Percentiles rank a stretch among this genome's conserved stretches.
phyloP scores from a whole-genome alignment of 345 rosid species.

The Dipteronia dyeriana region DNA sequence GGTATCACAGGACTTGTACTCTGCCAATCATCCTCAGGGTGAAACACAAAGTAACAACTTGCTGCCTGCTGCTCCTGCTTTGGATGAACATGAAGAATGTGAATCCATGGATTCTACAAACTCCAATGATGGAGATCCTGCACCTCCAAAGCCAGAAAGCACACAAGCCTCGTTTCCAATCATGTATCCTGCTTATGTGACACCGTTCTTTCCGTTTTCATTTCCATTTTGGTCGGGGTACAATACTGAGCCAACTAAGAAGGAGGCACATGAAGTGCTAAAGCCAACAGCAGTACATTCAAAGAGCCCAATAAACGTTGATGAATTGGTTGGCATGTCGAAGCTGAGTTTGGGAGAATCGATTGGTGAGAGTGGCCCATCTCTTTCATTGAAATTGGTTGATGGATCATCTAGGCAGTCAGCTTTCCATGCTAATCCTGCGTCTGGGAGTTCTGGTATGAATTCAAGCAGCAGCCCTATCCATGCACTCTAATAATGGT shows the following conservation, averaged over 20 bases:
- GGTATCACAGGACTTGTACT: conserved; percentile 57
- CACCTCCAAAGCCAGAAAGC: conserved; percentile 46
- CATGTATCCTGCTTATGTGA: conserved; percentile 68
- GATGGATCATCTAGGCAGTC: conserved; percentile 83
- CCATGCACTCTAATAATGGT: conserved; percentile 54
- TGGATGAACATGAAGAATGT: conserved; percentile 67
- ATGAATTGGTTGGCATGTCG: conserved; percentile 92
- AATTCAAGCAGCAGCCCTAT: conserved; percentile 52
- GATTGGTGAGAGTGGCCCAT: conserved; percentile 49
- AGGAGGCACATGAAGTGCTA: conserved; percentile 66
- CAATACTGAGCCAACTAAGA: conserved; percentile 43
- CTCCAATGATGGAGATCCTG: conserved; percentile 66
- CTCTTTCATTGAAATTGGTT: conserved; percentile 68
- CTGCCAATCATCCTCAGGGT: conserved; percentile 35
- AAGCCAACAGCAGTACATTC: conserved; percentile 85
- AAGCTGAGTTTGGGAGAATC: conserved; percentile 81
- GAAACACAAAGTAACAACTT: conserved; percentile 49
- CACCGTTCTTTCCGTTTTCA: conserved; percentile 73
- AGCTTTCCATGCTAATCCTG: conserved; percentile 88
- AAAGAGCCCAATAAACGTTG: conserved; percentile 84
- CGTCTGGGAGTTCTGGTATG: conserved; percentile 53
- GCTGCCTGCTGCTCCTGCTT: conserved; percentile 50
- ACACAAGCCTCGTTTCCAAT: conserved; percentile 57
- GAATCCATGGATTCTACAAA: conserved; percentile 96
- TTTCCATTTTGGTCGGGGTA: conserved; percentile 71